phyloP scores from a whole-genome alignment of 192 early-diverging fungal genomes.

The Coemansia sp. region DNA sequence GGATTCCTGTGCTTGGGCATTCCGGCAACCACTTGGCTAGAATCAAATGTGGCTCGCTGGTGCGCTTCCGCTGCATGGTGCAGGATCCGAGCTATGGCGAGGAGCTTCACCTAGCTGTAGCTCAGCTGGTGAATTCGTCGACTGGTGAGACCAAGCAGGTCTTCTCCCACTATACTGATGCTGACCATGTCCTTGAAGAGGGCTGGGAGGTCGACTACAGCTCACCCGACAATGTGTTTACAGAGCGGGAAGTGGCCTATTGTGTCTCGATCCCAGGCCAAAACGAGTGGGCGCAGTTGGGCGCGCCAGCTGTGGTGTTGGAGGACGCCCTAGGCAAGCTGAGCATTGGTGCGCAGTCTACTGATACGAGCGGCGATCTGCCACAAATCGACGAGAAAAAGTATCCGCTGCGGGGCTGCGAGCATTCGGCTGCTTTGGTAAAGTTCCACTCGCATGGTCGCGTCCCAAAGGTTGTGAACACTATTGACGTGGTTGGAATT shows the following conservation, averaged over 20 bases:
- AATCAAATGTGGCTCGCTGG: conserved; percentile 45
- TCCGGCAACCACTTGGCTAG: neutral
- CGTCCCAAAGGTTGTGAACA: conserved; percentile 56
- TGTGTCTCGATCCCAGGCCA: conserved; percentile 73
- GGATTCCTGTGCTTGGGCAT: conserved; percentile 25
- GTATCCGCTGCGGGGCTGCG: conserved; percentile 59
- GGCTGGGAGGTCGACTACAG: conserved; percentile 48
- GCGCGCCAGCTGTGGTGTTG: neutral
- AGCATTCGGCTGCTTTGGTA: conserved; percentile 61
- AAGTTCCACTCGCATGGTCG: conserved; percentile 61
- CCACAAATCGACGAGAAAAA: conserved; percentile 36
- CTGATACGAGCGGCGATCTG: neutral
- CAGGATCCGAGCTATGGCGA: conserved; percentile 76
- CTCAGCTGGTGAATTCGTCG: conserved; percentile 24
- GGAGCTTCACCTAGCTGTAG: conserved; percentile 55
- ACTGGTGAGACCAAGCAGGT: conserved; percentile 41
- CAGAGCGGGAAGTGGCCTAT: conserved; percentile 65
- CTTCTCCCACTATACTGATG: conserved; percentile 52
- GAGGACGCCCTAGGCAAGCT: conserved; percentile 38
- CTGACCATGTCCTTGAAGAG: conserved; percentile 29
- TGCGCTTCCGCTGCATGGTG: conserved; percentile 78
- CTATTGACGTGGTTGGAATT: conserved; percentile 69
- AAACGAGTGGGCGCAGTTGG: conserved; percentile 54
- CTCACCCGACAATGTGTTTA: conserved; percentile 48
- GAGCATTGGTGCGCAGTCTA: conserved; percentile 4